Evolutionary conservation across 352 stramenopile species (phyloP), one percentile per base, ranked within the genome.

Genomic region (Globisporangium barbulae): DNA sequence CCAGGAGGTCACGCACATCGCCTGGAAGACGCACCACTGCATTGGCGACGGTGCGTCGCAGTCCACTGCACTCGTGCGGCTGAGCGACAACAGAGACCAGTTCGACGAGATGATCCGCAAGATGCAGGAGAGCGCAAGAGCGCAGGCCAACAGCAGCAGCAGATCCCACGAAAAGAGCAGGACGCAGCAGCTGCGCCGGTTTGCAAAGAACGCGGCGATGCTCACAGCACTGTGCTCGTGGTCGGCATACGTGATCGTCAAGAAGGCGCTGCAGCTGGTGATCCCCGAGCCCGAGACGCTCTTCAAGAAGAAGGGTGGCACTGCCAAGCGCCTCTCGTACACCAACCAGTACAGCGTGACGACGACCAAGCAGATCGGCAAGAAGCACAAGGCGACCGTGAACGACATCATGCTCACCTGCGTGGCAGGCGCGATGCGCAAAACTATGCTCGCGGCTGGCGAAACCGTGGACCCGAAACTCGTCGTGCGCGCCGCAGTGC

Each of bases 381-480:
- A 90, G 61, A 65, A 81, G 17, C 82, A 81, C 53, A 58, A 74
- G 25, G 83, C 85, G 17, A 92, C 85, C 1, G 70, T 93, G 57
- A 93, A 93, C 64, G 85, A 93, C 61, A 81, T 92, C 49, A 91
- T 92, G 78, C 74, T 94, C 13, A 89, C 72, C 44, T 88, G 85
- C 35, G 79, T 94, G 37, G 82, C 85, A 12, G 83, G 85, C 37
- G 85, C 83, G 50, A 91, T 94, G 74, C 81, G 80, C 62, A 79
- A 85, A 50, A 81, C 82, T 10, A 83, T 94, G 64, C 54, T 81
- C 53, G 69, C 75, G 15, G 59, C 71, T 0, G 74, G 72, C 0
- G 65, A 75, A 10, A 52, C 61, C 0, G 80, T 91, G n/a, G 44
- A 73, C 3, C 68, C 73, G 9, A 65, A 54, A 8, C 74, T 94